A percentile compares a stretch with the other conserved stretches of the same genome.
Evolutionary conservation across 306 rosid species (phyloP).

Genomic region (Psophocarpus tetragonolobus): DNA sequence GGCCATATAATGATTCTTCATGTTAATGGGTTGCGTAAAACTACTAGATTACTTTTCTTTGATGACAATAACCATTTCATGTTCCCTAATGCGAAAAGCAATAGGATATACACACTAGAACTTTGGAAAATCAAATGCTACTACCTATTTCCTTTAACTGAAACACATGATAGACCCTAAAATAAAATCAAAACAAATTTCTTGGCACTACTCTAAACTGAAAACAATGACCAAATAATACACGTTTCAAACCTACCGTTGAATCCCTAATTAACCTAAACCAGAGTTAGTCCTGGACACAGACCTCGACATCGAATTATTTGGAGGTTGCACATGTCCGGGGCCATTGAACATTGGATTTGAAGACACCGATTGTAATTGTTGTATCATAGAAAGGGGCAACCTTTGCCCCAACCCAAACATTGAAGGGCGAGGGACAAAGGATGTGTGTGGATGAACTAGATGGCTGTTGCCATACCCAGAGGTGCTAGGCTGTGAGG

Average conservation of each 20-base stretch:
- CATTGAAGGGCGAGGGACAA: neutral
- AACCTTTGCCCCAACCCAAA: conserved; percentile 10
- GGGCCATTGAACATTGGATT: neutral
- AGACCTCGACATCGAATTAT: neutral
- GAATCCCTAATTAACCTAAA: neutral
- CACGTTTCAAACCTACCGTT: neutral
- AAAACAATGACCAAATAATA: neutral
- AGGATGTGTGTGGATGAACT: conserved; percentile 4
- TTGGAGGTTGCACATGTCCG: neutral
- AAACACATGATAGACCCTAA: neutral
- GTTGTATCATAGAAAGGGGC: conserved; percentile 9
- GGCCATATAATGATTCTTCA: neutral
- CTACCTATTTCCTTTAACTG: neutral
- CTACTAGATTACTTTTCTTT: neutral
- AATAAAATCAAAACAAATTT: neutral
- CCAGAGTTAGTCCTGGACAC: conserved; percentile 7
- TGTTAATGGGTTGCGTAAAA: neutral
- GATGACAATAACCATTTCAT: neutral
- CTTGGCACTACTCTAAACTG: neutral
- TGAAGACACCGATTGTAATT: neutral
- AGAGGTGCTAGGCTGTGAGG: conserved; percentile 6
- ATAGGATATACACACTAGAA: neutral
- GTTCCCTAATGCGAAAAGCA: neutral
- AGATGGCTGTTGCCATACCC: neutral
- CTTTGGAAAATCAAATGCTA: neutral